Percentiles rank a stretch among this genome's conserved stretches.
Evolutionary conservation across 345 rosid species (phyloP).

Genomic region (Citropsis articulata): DNA sequence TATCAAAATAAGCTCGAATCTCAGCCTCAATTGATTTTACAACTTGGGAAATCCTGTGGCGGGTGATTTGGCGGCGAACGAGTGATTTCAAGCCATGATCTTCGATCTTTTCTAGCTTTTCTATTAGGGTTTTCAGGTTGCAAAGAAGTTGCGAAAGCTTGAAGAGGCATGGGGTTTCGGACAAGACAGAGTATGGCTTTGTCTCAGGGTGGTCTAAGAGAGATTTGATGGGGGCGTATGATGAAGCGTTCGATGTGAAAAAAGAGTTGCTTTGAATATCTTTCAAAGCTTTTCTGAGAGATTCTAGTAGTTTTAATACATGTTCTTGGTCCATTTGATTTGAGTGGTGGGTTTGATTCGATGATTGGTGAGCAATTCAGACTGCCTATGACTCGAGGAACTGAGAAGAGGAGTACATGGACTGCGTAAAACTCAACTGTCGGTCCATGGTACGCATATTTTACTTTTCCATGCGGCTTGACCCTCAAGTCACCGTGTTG

Average conservation of each 20-base stretch:
- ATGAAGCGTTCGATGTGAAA: conserved; percentile 26
- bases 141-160: conserved; percentile 31
- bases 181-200: conserved; percentile 14
- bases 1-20: conserved; percentile 31
- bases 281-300: conserved; percentile 34
- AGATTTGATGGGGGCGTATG: conserved; percentile 21
- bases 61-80: conserved; percentile 37
- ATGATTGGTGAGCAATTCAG: not conserved
- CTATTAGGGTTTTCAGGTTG: conserved; percentile 34
- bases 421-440: not conserved
- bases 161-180: conserved; percentile 19
- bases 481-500: too few relatives aligned
- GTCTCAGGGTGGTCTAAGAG: conserved; percentile 30
- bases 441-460: not conserved
- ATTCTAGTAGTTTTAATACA: conserved; percentile 17
- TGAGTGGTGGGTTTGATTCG: not conserved
- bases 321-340: conserved; percentile 16
- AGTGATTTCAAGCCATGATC: conserved; percentile 30
- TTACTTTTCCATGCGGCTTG: too few relatives aligned
- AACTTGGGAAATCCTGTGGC: conserved; percentile 38
- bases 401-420: too few relatives aligned
- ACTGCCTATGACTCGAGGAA: too few relatives aligned
- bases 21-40: conserved; percentile 32
- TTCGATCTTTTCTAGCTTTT: conserved; percentile 26
- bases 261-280: conserved; percentile 38